phyloP scores from a whole-genome alignment of 345 rosid species.

The Boechera stricta region DNA sequence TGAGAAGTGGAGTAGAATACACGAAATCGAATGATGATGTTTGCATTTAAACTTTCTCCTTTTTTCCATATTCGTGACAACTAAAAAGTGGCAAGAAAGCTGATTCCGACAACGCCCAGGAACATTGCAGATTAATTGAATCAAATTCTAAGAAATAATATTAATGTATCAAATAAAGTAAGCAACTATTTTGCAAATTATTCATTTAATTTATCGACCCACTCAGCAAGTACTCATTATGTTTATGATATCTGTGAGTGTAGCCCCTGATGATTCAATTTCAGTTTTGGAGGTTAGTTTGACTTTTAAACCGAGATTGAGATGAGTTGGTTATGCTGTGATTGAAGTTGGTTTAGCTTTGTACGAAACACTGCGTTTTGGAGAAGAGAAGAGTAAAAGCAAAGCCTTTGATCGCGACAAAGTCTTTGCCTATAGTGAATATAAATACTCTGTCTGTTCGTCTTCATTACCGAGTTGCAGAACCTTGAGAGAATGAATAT shows the following conservation, averaged over 20 bases:
- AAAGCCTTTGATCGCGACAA: too few species aligned
- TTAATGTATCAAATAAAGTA: not conserved
- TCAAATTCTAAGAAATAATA: slow-evolving; percentile 12
- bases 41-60: slow-evolving; percentile 21
- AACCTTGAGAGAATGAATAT: too few species aligned
- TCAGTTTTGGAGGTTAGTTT: too few species aligned
- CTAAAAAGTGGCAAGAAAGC: slow-evolving; percentile 36
- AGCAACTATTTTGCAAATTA: slow-evolving; percentile 4
- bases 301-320: too few species aligned
- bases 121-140: slow-evolving; percentile 9
- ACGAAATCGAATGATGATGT: slow-evolving; percentile 34
- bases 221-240: slow-evolving; percentile 20
- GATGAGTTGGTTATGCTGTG: too few species aligned
- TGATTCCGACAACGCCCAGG: slow-evolving; percentile 34
- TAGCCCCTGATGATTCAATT: too few species aligned
- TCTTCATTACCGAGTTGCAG: too few species aligned
- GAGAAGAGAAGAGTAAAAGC: too few species aligned
- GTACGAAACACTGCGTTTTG: too few species aligned
- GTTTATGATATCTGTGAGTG: not conserved
- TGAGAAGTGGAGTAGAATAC: slow-evolving; percentile 27
- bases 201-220: slow-evolving; percentile 9
- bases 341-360: too few species aligned
- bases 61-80: slow-evolving; percentile 40
- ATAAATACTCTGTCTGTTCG: too few species aligned
- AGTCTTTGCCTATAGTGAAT: too few species aligned